Percentiles rank a stretch among this genome's conserved stretches.
Conservation (phyloP, 176 grass and related monocot species). For the Ananas comosus region DNA sequence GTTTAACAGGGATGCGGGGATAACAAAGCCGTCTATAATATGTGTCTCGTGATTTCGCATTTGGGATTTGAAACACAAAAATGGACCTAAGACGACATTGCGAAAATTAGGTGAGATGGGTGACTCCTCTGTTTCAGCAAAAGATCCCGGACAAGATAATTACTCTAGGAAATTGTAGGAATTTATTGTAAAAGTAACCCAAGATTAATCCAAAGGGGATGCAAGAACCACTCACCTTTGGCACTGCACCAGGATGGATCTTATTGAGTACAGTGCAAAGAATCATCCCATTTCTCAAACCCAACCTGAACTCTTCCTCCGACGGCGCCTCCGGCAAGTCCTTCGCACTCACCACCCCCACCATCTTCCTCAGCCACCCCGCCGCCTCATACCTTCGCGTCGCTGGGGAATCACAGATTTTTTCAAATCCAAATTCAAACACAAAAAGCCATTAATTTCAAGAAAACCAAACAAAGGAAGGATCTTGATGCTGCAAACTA, state of each 20-base stretch:
- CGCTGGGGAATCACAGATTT: conserved; percentile 24
- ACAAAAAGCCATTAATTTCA: not conserved
- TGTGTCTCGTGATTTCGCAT: no score
- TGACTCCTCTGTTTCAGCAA: no score
- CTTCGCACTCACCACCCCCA: conserved; percentile 66
- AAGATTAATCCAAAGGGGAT: no score
- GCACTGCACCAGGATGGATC: conserved; percentile 78
- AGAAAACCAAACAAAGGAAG: not conserved
- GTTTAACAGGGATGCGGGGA: no score
- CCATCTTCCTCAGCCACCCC: conserved; percentile 75
- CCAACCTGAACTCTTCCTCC: conserved; percentile 91
- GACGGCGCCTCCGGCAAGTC: conserved; percentile 87
- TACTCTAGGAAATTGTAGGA: no score
- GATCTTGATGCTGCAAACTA: not conserved
- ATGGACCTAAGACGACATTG: no score
- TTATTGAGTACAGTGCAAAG: conserved; percentile 95
- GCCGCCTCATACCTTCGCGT: conserved; percentile 79
- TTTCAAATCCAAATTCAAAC: not conserved
- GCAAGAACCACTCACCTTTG: conserved; percentile 40
- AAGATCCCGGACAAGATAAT: no score
- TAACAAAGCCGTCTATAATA: no score
- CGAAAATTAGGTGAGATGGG: no score
- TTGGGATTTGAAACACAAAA: no score
- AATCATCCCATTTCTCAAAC: conserved; percentile 86
- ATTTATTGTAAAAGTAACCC: no score